Evolutionary conservation across 1,284 basidiomycete species (phyloP), one percentile per base, ranked within the genome.

Genomic region (Takashimella tepidaria): DNA sequence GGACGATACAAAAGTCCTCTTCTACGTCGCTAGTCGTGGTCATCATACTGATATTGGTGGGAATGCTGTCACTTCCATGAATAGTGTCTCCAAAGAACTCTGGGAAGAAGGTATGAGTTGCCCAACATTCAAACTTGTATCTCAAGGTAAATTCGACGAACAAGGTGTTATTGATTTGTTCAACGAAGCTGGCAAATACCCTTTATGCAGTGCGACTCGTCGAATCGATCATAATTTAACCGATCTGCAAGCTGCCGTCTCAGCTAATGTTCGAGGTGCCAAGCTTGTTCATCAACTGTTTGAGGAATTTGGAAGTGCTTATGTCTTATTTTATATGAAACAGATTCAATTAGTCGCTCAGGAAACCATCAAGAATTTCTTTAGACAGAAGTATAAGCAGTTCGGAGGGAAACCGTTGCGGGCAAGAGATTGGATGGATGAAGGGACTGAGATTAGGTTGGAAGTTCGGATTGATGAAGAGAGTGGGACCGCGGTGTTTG

Each of bases 341-440:
- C 83, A 88, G 69, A 93, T 95, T 67, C 84, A 88, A 23, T 78
- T 82, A 52, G 98, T 96, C 66, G 95, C 95, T 42, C 93, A 97
- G 70, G 80, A 78, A 54, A 89, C 89, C 2, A 92, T 98, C 1
- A 82, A 93, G 45, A 86, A 85, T 58, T 37, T 37, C 31, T 37
- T 37, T 16, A 37, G 31, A 37, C 10, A 37, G 31, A 37, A 37
- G 31, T 37, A 37, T 37, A 37, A 16, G 31, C 31, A 37, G 31
- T 41, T 23, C 20, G 50, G 50, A 85, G 31, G 31, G 31, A 47
- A 89, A 92, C 67, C 85, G 8, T 27, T 56, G 37, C 13, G 12
- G 16, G 51, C 49, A 5, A n/a, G 47, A 20, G 70, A 72, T 54
- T 68, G 65, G 31, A 57, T 72, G 22, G 91, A 95, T 66, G 90